phyloP scores from a whole-genome alignment of 1,139 yeast species.

The Kazachstania sp. region DNA sequence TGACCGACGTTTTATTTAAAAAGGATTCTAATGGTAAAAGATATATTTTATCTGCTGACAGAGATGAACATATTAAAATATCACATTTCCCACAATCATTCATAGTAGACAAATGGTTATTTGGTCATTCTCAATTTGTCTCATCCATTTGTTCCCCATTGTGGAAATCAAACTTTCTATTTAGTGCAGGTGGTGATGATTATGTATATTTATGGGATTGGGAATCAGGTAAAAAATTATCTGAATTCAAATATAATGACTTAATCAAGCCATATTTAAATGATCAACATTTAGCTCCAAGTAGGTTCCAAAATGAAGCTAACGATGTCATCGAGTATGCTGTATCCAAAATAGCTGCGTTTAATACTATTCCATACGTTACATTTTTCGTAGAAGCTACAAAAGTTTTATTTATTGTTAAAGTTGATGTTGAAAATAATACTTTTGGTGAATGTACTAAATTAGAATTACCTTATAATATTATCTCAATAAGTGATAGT shows the following conservation, averaged over 20 bases:
- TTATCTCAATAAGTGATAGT: conserved; percentile 32
- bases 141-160: conserved; percentile 50
- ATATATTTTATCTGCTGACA: conserved; percentile 70
- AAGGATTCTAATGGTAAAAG: conserved; percentile 35
- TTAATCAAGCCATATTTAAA: conserved; percentile 43
- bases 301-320: conserved; percentile 50
- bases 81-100: conserved; percentile 72
- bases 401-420: conserved; percentile 41
- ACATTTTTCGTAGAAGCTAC: conserved; percentile 50
- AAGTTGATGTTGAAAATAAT: conserved; percentile 28
- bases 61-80: conserved; percentile 95
- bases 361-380: conserved; percentile 29
- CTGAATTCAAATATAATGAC: conserved; percentile 43
- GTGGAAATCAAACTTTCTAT: conserved; percentile 41
- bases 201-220: conserved; percentile 74
- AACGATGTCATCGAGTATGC: conserved; percentile 45
- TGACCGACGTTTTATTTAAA: conserved; percentile 58
- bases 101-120: conserved; percentile 72
- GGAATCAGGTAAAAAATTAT: conserved; percentile 42
- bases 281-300: conserved; percentile 58
- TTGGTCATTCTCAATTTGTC: conserved; percentile 81
- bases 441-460: conserved; percentile 29
- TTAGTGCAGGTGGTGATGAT: conserved; percentile 91
- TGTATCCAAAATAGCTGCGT: conserved; percentile 41
- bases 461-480: conserved; percentile 29